Conservation (phyloP, 805 yeast species). For the Candida ortonii region DNA sequence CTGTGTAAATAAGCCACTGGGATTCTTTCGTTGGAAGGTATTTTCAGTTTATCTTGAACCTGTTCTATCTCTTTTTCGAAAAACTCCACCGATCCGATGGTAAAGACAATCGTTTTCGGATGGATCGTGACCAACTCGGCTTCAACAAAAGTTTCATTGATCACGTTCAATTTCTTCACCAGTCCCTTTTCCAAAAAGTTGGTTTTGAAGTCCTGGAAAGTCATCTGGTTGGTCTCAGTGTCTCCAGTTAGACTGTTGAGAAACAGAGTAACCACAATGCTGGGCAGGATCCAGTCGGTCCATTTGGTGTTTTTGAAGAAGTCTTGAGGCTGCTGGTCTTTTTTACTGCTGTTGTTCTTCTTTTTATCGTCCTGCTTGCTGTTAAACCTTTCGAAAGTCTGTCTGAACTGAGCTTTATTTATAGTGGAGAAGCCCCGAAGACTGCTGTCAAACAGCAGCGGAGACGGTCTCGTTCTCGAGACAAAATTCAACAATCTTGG, state of each 20-base stretch:
- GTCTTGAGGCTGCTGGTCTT: constrained; percentile 13
- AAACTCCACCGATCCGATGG: constrained; percentile 83
- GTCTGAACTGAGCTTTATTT: constrained; percentile 14
- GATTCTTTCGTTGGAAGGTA: constrained; percentile 60
- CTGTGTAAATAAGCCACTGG: constrained; percentile 81
- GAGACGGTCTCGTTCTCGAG: no score
- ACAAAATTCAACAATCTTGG: no score
- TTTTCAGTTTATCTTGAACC: constrained; percentile 68
- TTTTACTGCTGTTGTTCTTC: constrained; percentile 10
- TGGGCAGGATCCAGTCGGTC: constrained; percentile 28
- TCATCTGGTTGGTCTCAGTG: constrained; percentile 42
- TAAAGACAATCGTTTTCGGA: constrained; percentile 46
- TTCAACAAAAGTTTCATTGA: constrained; percentile 72
- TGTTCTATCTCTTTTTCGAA: constrained; percentile 78
- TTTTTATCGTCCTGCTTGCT: constrained; percentile 13
- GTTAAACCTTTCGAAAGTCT: constrained; percentile 9
- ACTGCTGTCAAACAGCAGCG: no score
- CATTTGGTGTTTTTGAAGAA: constrained; percentile 18
- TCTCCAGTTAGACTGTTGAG: constrained; percentile 16
- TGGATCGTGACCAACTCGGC: constrained; percentile 46
- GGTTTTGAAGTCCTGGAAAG: constrained; percentile 89
- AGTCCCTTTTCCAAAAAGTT: constrained; percentile 71
- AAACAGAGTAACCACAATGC: constrained; percentile 24
- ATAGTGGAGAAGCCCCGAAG: constrained; percentile 16
- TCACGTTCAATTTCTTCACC: constrained; percentile 70